Base-by-base conservation (phyloP, 306 rosid species). In the Medicago arabica region DNA sequence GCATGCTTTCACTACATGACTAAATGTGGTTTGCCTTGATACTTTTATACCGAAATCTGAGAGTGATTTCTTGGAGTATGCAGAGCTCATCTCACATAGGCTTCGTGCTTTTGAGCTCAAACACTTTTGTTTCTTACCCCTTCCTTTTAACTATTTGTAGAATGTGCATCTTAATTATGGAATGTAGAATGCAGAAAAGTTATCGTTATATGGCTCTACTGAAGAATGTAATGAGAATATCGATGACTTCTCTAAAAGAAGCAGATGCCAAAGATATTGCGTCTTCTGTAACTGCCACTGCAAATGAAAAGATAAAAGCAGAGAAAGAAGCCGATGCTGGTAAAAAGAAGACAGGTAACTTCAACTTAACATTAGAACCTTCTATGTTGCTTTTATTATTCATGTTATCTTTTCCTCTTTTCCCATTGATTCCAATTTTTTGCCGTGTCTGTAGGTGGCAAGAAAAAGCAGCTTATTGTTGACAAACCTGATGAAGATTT, bases 191-290 rank as follows among this genome's bases (percentile, higher is more conserved):
- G 86, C 97, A 95, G 97, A 92, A 95, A 92, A 92, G 96, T 82
- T 89, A 60, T 55, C 97, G 92, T 82, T 92, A 88, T 79, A 85
- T 89, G 3, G 77, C 81, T 66, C 88, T 95, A 75, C 89, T 95
- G 51, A 95, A 92, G 87, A 84, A 88, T 9, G 87, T 86, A 31
- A 89, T 92, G 91, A 92, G 97, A 87, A 71, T 95, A 50, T 92
- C 97, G 25, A 90, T 85, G 93, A 70, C 79, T 73, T 69, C 92
- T 14, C 80, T 95, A 75, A 92, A 92, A 90, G 99, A 91, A 53
- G 86, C 97, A 9, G 99, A 95, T 82, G 97, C 97, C 6, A 95
- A 95, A 81, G 99, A 92, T 1, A 91, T 92, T 59, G 92, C 99
- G 13, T 95, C 97, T 31, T 95, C 99, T 0, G 43, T 89, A 68